Base-by-base conservation (phyloP, 2,329 filamentous ascomycete species). In the Xylaria sp. region DNA sequence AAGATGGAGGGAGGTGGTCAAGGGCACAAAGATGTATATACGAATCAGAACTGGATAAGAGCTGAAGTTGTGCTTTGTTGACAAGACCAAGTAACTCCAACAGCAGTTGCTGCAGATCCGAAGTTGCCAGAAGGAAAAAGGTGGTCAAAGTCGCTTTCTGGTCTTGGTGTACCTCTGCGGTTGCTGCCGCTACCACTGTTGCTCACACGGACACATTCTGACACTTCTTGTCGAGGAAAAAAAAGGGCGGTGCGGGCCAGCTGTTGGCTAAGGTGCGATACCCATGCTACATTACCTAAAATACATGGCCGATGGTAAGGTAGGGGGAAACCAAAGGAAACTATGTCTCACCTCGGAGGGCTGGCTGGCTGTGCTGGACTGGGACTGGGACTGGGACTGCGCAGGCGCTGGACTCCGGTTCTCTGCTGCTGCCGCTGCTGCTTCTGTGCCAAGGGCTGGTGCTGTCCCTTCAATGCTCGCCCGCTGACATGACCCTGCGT, bases 171-270 rank as follows among this genome's bases (percentile, higher is more conserved):
- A 57, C 46, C 53, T 38, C 54, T 55, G 58, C 28, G 55, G 37
- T 31, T 50, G 59, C 50, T 51, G 35, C 56, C 43, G 25, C 55
- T 64, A 31, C 47, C 8, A 35, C 42, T 62, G 43, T 55, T 54
- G 60, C 60, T 67, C 67, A 64, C 64, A 63, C 67, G 42, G 63
- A 63, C 66, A 53, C 53, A 60, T 49, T 57, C 60, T 66, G 63
- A 62, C 66, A 66, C 57, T 61, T 61, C 52, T 45, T 56, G 49
- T 52, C 38, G 56, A 59, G 57, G 54, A 49, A 61, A 60, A 66
- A n/a, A 69, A 66, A 61, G 65, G 71, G 71, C 71, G 69, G 71
- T 72, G 71, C 71, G 71, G 71, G 69, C 71, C 70, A 73, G 66
- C 69, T 66, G 71, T 66, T 73, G 69, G 70, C 61, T 66, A 68